Evolutionary conservation across 2,329 filamentous ascomycete species (phyloP).

Genomic region (Erysiphe pulchra): DNA sequence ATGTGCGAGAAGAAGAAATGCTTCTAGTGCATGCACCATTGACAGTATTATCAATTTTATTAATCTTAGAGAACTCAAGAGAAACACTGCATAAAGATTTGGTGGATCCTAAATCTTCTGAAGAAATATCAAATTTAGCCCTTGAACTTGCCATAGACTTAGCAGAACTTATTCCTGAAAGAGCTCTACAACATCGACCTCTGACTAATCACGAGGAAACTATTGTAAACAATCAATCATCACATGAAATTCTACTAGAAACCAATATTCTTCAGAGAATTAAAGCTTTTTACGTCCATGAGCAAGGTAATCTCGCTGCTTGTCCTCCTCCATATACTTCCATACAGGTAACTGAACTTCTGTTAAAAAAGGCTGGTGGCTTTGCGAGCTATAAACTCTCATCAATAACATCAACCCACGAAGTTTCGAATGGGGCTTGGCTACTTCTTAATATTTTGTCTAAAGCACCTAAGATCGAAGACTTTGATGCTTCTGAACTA

Average conservation of each 20-base stretch:
- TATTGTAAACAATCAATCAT: constrained; percentile 2
- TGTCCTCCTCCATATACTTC: constrained; percentile 31
- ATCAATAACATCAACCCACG: constrained; percentile 17
- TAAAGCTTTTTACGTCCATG: constrained; percentile 38
- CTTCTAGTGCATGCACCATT: constrained; percentile 61
- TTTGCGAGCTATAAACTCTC: constrained; percentile 23
- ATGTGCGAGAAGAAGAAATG: constrained; percentile 92
- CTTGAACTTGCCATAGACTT: constrained; percentile 27
- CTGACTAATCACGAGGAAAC: constrained; percentile 8
- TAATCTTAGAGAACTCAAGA: constrained; percentile 29
- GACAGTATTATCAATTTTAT: constrained; percentile 34
- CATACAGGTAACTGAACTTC: constrained; percentile 29
- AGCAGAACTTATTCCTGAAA: constrained; percentile 36
- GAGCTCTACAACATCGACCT: constrained; percentile 24
- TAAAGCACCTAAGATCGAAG: constrained; percentile 22
- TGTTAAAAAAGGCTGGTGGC: constrained; percentile 32
- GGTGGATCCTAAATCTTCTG: constrained; percentile 4
- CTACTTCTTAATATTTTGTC: constrained; percentile 31
- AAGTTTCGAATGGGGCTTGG: constrained; percentile 30
- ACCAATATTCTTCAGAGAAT: constrained; percentile 33
- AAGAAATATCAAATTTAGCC: constrained; percentile 13
- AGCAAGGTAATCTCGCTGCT: constrained; percentile 43
- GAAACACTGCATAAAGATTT: constrained; percentile 11
- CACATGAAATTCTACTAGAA: constrained; percentile 15
- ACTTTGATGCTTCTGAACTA: constrained; percentile 22